Conservation (phyloP, 2,329 filamentous ascomycete genomes). For the Pseudogymnoascus sp. region DNA sequence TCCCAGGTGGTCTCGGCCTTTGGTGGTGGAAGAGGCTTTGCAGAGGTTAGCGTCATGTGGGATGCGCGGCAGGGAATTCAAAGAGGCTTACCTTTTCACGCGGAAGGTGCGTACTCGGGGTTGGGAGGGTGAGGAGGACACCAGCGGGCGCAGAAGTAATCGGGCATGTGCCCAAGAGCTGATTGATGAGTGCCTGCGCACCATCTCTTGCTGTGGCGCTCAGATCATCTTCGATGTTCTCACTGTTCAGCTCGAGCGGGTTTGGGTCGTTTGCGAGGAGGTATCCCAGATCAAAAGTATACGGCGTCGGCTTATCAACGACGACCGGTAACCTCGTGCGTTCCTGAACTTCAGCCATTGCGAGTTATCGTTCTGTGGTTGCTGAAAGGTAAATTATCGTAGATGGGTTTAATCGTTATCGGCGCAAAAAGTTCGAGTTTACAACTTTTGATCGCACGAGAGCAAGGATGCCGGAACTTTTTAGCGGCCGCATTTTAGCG, state of each 20-base stretch:
- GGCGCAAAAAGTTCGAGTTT: slow-evolving; percentile 2
- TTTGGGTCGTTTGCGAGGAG: slow-evolving; percentile 84
- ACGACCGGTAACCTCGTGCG: slow-evolving; percentile 46
- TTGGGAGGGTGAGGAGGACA: slow-evolving; percentile 73
- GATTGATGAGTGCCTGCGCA: slow-evolving; percentile 87
- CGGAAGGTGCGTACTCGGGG: slow-evolving; percentile 63
- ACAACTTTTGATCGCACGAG: neutral
- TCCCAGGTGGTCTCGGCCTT: slow-evolving; percentile 92
- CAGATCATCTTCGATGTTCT: slow-evolving; percentile 59
- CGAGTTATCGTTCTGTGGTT: neutral
- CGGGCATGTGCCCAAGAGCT: slow-evolving; percentile 82
- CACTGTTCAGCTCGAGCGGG: slow-evolving; percentile 54
- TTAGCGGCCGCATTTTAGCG: slow-evolving; percentile 21
- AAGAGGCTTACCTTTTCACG: slow-evolving; percentile 61
- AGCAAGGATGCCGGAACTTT: slow-evolving; percentile 12
- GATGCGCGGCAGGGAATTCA: neutral
- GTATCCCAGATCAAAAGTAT: slow-evolving; percentile 85
- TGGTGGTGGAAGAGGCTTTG: slow-evolving; percentile 62
- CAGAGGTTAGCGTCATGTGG: neutral
- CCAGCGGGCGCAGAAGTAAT: slow-evolving; percentile 62
- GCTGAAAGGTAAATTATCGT: neutral
- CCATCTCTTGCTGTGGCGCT: slow-evolving; percentile 74
- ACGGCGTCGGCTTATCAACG: slow-evolving; percentile 77
- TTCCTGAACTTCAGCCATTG: slow-evolving; percentile 7
- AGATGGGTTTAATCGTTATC: neutral